Conservation (phyloP, 345 rosid genomes). For the Rhodamnia rubescens region DNA sequence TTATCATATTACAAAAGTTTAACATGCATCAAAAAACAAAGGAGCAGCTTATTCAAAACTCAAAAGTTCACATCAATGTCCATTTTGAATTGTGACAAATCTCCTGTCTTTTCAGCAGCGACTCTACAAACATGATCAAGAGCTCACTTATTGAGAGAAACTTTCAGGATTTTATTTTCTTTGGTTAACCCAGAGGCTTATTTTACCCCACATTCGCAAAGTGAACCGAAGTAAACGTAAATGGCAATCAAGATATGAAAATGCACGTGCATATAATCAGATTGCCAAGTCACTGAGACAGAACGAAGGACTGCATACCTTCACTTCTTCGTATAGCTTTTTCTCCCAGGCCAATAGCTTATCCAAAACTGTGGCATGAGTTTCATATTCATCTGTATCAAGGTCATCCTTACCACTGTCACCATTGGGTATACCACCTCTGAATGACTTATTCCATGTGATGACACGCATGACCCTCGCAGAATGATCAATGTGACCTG, state of each 20-base stretch:
- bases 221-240: not conserved
- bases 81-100: not conserved
- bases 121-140: not conserved
- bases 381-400: conserved; percentile 68
- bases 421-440: conserved; percentile 50
- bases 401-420: conserved; percentile 52
- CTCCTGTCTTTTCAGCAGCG: not conserved
- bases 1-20: not conserved
- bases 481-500: conserved; percentile 90
- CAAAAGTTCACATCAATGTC: not conserved
- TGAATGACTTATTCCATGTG: conserved; percentile 83
- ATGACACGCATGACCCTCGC: conserved; percentile 90
- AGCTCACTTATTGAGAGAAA: not conserved
- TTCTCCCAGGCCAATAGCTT: conserved; percentile 96
- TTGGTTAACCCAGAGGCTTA: not conserved
- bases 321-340: conserved; percentile 94
- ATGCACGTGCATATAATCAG: not conserved
- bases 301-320: conserved; percentile 28
- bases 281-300: not conserved
- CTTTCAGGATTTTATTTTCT: not conserved
- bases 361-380: conserved; percentile 89
- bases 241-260: not conserved
- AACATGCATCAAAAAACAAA: not conserved
- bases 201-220: not conserved
- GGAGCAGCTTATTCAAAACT: not conserved